Evolutionary conservation across 192 early-diverging fungal species (phyloP), one percentile per base, ranked within the genome.

Genomic region (Irineochytrium annulatum): DNA sequence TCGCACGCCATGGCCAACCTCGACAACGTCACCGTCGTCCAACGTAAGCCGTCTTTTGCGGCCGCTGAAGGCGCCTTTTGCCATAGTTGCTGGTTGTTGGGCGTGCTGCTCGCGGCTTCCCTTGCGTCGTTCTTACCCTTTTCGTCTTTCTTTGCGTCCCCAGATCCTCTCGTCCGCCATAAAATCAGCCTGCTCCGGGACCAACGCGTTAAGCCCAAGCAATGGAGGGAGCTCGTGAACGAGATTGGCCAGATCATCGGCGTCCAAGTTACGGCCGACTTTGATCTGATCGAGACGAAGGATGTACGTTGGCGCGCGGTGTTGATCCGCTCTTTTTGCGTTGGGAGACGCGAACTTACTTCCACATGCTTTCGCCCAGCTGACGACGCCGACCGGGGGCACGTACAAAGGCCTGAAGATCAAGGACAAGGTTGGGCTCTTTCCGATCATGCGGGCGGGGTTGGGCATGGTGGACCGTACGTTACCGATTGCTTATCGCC

Each of bases 381-480:
- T 67, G 34, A 28, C 31, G 8, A 37, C 31, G 14, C n/a, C n/a
- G n/a, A 68, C 74, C 20, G 59, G 72, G 4, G 68, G 53, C 0
- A 20, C 55, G 3, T 72, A 58, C 52, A 35, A 59, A 6, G 74
- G 70, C 19, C 52, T 70, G 8, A 61, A 73, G 44, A 8, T 76
- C 14, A 72, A 72, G 63, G 67, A 72, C 43, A 31, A 41, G 35
- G 44, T 76, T 22, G 74, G 56, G 1, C 52, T 76, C 14, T 76
- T 76, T 55, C 74, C 74, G 4, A 76, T 76, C 35, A 55, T 76
- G 63, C 52, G 71, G 17, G 67, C 67, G 3, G 67, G 67, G 14
- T 37, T 62, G 17, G 67, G 67, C 17, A 20, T 69, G n/a, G 67
- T 69, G 0, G 67, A 69, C 5, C 19, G 64, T 66, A 22, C 46